Percentiles rank a stretch among this genome's conserved stretches.
These are phyloP conservation scores for Prinsepia uniflora DNA, from an alignment of 306 rosid genomes.

Conservation along the genomic window DNA sequence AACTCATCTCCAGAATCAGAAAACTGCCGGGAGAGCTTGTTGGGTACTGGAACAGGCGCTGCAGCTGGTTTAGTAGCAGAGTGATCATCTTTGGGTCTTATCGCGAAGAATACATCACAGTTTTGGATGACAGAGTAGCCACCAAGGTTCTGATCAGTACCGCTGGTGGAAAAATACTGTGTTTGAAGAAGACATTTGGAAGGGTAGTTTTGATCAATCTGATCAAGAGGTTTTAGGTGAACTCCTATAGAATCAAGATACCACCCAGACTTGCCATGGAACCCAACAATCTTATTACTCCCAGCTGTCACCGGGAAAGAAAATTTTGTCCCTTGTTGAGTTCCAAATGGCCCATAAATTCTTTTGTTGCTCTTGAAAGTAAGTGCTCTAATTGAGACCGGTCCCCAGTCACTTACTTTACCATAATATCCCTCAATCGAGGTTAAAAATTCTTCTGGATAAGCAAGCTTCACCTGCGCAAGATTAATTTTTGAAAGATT, in stretches of 20 bases:
- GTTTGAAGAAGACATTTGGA: constrained; percentile 35
- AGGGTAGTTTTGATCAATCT: constrained; percentile 20
- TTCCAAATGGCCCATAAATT: constrained; percentile 34
- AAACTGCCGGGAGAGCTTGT: constrained; percentile 24
- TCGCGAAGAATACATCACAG: constrained; percentile 70
- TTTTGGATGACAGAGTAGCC: constrained; percentile 69
- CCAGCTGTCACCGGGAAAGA: constrained; percentile 27
- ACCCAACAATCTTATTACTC: constrained; percentile 80
- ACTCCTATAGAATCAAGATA: constrained; percentile 81
- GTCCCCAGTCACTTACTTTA: constrained; percentile 26
- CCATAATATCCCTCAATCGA: constrained; percentile 32
- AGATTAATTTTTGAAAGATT: background rate
- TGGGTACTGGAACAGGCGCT: background rate
- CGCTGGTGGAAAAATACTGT: constrained; percentile 32
- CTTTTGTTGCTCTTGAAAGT: constrained; percentile 30
- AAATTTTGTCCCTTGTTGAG: constrained; percentile 27
- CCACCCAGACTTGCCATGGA: constrained; percentile 76
- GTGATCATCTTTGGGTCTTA: constrained; percentile 59
- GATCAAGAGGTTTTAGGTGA: constrained; percentile 44
- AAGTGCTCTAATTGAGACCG: constrained; percentile 22
- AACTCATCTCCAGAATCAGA: constrained; percentile 30
- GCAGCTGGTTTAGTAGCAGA: background rate
- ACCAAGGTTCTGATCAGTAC: constrained; percentile 24
- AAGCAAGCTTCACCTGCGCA: constrained; percentile 24
- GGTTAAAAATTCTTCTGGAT: constrained; percentile 28